phyloP scores from a whole-genome alignment of 441 rosid genomes.

The Gossypium schwendimanii region DNA sequence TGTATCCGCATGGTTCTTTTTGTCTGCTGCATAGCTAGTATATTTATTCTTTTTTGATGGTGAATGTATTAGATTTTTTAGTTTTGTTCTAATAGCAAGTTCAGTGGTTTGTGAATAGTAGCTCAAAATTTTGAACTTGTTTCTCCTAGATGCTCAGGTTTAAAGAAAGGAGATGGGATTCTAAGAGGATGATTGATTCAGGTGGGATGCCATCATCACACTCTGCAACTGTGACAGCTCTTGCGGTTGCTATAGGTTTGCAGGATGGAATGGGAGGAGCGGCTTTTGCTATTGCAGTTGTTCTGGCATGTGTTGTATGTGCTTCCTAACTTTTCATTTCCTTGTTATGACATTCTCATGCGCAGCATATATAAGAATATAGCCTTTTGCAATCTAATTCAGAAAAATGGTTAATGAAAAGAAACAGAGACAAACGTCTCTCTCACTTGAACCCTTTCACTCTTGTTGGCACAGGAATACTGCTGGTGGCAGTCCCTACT shows the following conservation, averaged over 20 bases:
- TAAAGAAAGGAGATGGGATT: constrained; percentile 94
- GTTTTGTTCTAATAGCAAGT: background rate
- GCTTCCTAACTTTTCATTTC: background rate
- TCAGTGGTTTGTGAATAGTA: background rate
- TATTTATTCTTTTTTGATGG: background rate
- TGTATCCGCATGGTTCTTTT: background rate
- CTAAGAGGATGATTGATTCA: constrained; percentile 73
- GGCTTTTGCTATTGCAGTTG: constrained; percentile 73
- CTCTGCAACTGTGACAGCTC: constrained; percentile 85
- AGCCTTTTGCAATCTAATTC: background rate
- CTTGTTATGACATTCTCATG: background rate
- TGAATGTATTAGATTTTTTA: background rate
- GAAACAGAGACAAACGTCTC: background rate
- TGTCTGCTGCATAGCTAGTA: background rate
- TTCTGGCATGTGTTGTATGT: constrained; percentile 83
- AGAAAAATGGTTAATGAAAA: background rate
- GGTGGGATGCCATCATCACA: constrained; percentile 99
- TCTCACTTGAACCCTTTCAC: background rate
- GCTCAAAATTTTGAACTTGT: constrained; percentile 35
- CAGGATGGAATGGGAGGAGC: constrained; percentile 71
- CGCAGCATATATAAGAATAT: background rate
- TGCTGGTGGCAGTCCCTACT: background rate
- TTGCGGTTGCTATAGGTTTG: constrained; percentile 73
- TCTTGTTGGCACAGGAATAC: background rate
- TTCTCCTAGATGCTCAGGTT: constrained; percentile 78